Base-by-base conservation (phyloP, 768 basidiomycete species). In the Ephemerocybe angulata region DNA sequence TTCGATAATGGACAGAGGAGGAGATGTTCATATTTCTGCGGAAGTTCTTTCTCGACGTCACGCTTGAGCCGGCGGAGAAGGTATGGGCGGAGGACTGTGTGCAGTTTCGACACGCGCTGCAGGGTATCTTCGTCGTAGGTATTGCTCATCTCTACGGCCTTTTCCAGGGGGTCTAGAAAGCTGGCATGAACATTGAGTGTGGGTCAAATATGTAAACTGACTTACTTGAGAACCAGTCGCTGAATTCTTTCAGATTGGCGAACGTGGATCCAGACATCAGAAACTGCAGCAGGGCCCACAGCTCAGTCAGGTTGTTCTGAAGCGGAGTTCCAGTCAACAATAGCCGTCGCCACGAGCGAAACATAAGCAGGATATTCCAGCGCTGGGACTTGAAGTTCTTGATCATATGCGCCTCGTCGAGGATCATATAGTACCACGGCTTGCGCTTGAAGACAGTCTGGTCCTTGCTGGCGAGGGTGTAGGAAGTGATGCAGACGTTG, bases 331-430 rank as follows among this genome's bases (percentile, higher is more conserved):
- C 97, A 0, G 97, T 99, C 50, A 99, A 72, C 50, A 98, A 81
- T 37, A 99, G 76, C 12, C 97, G 86, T 28, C 90, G 82, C 65
- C 88, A 88, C 10, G 88, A 89, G 28, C 87, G 81, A 70, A 96
- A 95, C 80, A 91, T 89, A 12, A 96, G 78, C 10, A 97, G 71
- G 28, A 86, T 92, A 62, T 91, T 92, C 93, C 94, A 97, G 33
- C 94, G 81, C 66, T 97, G 92, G 0, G 90, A 92, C 65, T 86
- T 86, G 75, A 95, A 96, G 68, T 97, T 97, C 74, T 95, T 95
- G 83, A 97, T 94, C 85, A 95, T 96, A 65, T 97, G 93, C 6
- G 93, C 94, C 70, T 97, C 93, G 66, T 97, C 93, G 4, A 97
- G 83, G 52, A 97, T 85, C 88, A 97, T 90, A 63, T 97, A 97